phyloP scores from a whole-genome alignment of 2,329 filamentous ascomycete species.

The Xylogone sp. region DNA sequence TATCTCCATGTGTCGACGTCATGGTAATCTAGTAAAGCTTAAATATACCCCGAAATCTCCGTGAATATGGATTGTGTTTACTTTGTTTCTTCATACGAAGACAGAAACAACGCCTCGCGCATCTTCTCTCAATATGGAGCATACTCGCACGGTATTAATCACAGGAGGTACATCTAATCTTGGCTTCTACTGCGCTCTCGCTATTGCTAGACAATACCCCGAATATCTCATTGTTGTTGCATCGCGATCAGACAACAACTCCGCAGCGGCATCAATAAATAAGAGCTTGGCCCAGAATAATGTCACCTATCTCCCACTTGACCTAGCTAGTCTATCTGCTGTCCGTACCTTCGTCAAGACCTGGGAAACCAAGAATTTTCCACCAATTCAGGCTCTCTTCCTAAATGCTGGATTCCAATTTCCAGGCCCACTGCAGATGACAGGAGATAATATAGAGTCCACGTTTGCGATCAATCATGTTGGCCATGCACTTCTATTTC shows the following conservation, averaged over 20 bases:
- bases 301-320: constrained; percentile 37
- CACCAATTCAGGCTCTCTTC: constrained; percentile 40
- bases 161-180: constrained; percentile 43
- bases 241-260: constrained; percentile 36
- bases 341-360: constrained; percentile 37
- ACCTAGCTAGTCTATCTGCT: constrained; percentile 35
- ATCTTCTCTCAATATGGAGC: constrained; percentile 12
- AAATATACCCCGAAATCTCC: background rate
- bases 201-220: constrained; percentile 36
- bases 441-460: constrained; percentile 39
- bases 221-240: constrained; percentile 38
- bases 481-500: constrained; percentile 46
- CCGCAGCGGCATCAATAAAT: constrained; percentile 41
- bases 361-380: constrained; percentile 30
- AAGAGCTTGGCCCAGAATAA: constrained; percentile 35
- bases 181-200: constrained; percentile 37
- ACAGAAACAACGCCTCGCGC: background rate
- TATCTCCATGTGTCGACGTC: too few species aligned
- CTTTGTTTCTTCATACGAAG: background rate
- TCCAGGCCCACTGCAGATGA: constrained; percentile 29
- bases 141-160: constrained; percentile 29
- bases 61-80: background rate
- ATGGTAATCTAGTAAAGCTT: too few species aligned
- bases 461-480: constrained; percentile 48
- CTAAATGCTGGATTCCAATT: constrained; percentile 47